Base-by-base conservation (phyloP, 2,329 filamentous ascomycete genomes). In the Chrysoporthe deuterocubensis region DNA sequence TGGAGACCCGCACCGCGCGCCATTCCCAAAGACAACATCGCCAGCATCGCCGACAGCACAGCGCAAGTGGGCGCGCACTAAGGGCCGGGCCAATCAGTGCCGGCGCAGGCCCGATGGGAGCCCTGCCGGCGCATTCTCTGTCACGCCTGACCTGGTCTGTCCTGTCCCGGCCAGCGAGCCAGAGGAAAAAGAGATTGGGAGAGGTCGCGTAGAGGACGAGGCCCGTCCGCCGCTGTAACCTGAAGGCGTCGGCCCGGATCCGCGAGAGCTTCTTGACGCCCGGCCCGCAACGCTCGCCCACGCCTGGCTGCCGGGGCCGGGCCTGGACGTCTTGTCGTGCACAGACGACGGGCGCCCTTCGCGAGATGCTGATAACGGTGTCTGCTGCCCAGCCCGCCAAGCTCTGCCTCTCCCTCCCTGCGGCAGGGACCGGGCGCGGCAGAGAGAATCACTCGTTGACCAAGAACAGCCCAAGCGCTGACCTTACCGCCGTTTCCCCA, bases 241-340 rank as follows among this genome's bases (percentile, higher is more conserved):
- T 54, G 0, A 13, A 52, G 21, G 50, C 6, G 32, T 32, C 50
- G 50, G 50, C 26, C 50, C 50, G 50, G 21, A 34, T 6, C 50
- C 50, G 50, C 50, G 50, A 54, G 50, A 54, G 50, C 50, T 54
- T 42, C 57, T 16, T 43, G 34, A 60, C 42, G 57, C 57, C 57
- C 57, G 57, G 57, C 57, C 57, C 40, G 57, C 57, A 26, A 40
- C 40, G 11, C 37, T 60, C 57, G 40, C 44, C 42, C 40, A 58
- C 32, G 21, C 18, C 56, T 34, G 56, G 56, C 21, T 26, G 34
- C 37, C 34, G 56, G 56, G 18, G 34, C 56, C 56, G 13, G 21
- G 32, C 13, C 50, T 54, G 4, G 50, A 52, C 13, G 32, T 26
- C n/a, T 48, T 48, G 8, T 40, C 37, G 37, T 40, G 37, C 37